A percentile compares a stretch with the other conserved stretches of the same genome.
phyloP scores from a whole-genome alignment of 2,329 filamentous ascomycete genomes.

The Parasarocladium wereldwijsianum region DNA sequence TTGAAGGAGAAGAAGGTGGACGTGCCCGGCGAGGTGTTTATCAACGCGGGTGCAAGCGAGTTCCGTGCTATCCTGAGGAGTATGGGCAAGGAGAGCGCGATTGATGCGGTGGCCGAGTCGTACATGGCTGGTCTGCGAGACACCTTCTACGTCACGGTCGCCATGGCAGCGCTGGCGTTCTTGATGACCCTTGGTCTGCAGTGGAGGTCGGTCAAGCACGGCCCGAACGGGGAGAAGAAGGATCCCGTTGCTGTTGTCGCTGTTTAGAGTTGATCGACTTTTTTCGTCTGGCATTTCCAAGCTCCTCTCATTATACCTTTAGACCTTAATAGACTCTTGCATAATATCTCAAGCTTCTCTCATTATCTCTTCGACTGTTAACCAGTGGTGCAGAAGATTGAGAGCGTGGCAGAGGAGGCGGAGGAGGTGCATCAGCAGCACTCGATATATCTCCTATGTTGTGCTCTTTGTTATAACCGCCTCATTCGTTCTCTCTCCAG shows the following conservation, averaged over 20 bases:
- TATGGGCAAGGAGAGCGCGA: constrained; percentile 24
- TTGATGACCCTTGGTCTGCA: constrained; percentile 26
- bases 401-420: too few species aligned
- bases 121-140: constrained; percentile 35
- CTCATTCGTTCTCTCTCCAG: too few species aligned
- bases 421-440: too few species aligned
- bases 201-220: constrained; percentile 40
- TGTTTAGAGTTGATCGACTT: too few species aligned
- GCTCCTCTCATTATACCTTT: too few species aligned
- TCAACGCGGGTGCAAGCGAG: constrained; percentile 37
- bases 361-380: too few species aligned
- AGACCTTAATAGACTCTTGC: too few species aligned
- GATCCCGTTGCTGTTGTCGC: constrained; percentile 12
- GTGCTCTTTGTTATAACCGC: too few species aligned
- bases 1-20: constrained; percentile 28
- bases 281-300: too few species aligned
- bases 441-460: too few species aligned
- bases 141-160: constrained; percentile 36
- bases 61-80: constrained; percentile 26
- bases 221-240: constrained; percentile 13
- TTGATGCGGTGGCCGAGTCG: constrained; percentile 27
- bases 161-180: constrained; percentile 30
- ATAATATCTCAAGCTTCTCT: too few species aligned
- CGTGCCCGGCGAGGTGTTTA: constrained; percentile 32
- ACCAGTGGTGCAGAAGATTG: too few species aligned